Percentiles rank a stretch among this genome's conserved stretches.
Conservation (phyloP, 768 basidiomycete genomes). For the Leccinum subtestaceum region DNA sequence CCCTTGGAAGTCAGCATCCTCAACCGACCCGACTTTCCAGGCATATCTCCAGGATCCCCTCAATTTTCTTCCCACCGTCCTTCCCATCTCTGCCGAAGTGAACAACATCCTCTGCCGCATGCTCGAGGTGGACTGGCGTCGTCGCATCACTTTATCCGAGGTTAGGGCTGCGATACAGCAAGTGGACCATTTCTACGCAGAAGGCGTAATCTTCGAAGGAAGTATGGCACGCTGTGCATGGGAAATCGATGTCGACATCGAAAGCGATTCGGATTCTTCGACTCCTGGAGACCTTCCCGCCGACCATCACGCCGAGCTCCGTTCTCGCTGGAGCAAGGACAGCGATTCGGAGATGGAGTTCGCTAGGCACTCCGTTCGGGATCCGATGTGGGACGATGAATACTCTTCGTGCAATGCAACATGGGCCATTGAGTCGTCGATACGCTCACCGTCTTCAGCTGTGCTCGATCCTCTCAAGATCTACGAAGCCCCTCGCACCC, state of each 20-base stretch:
- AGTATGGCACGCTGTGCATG: conserved; percentile 77
- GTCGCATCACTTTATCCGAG: conserved; percentile 44
- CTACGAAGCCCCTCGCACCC: conserved; percentile 47
- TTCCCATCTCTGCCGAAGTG: conserved; percentile 73
- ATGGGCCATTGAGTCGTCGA: conserved; percentile 53
- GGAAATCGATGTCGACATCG: conserved; percentile 66
- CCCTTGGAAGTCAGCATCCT: conserved; percentile 89
- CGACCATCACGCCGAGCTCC: conserved; percentile 38
- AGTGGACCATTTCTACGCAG: conserved; percentile 65
- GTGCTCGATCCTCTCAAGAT: conserved; percentile 38
- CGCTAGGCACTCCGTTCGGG: conserved; percentile 27
- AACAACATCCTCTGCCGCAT: conserved; percentile 74
- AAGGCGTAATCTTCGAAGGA: conserved; percentile 75
- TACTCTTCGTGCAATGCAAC: conserved; percentile 50
- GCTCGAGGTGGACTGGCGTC: conserved; percentile 66
- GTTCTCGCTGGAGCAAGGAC: conserved; percentile 62
- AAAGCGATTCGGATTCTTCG: conserved; percentile 62
- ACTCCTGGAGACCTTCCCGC: conserved; percentile 40
- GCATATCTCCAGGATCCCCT: conserved; percentile 76
- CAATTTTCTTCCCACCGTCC: conserved; percentile 80
- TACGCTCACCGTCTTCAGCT: conserved; percentile 43
- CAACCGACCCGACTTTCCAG: conserved; percentile 83
- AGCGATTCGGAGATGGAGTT: conserved; percentile 37
- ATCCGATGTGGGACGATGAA: conserved; percentile 33
- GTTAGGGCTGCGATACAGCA: conserved; percentile 55